Base-by-base conservation (phyloP, 352 stramenopile genomes). In the Pythium plurisporium region DNA sequence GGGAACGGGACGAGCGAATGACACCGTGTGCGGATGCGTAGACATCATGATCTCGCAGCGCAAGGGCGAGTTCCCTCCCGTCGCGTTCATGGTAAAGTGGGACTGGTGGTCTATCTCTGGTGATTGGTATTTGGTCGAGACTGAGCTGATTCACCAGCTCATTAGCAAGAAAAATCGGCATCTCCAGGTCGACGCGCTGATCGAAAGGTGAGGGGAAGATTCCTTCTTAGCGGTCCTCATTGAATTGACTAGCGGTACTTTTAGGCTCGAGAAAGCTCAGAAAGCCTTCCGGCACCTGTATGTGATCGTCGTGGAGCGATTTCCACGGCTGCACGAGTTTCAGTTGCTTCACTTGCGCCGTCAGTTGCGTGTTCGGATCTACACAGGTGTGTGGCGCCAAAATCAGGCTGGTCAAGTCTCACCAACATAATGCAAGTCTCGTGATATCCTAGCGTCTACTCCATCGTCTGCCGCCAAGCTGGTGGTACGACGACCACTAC, bases 11-110 rank as follows among this genome's bases (percentile, higher is more conserved):
- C n/a, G n/a, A n/a, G n/a, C n/a, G n/a, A n/a, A n/a, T n/a, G n/a
- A n/a, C n/a, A n/a, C n/a, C n/a, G n/a, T n/a, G n/a, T n/a, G n/a
- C n/a, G n/a, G n/a, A n/a, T n/a, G n/a, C n/a, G 57, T 36, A 90
- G 80, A 91, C 33, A 61, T 91, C 26, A 88, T 91, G 77, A 87
- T 91, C 26, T 86, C 80, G 41, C 80, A 91, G 65, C 70, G 68
- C 37, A 86, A 87, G 54, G 70, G 70, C 15, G 70, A 76, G 44
- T 91, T 82, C 41, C 78, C 80, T 25, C 78, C 80, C 10, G 74
- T 87, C 4, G 78, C 80, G 8, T 91, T 89, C 54, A 82, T 86
- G 72, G 80, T 87, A 47, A n/a, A n/a, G n/a, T n/a, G n/a, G n/a
- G n/a, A n/a, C n/a, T n/a, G n/a, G n/a, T n/a, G 17, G 31, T 8